Conservation (phyloP, 192 early-diverging fungal genomes). For the Backusella sp. region DNA sequence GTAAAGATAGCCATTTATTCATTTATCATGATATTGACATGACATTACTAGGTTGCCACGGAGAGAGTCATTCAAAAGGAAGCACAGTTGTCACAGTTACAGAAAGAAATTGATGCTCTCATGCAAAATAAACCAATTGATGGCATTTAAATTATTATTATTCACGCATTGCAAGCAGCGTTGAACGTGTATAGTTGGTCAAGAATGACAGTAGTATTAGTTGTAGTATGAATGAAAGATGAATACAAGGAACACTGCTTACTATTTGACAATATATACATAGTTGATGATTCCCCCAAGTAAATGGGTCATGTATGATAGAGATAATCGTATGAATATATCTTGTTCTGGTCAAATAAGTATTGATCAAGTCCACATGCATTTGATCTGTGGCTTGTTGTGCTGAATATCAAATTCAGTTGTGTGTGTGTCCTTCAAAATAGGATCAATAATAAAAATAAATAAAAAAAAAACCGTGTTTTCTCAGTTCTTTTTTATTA, state of each 20-base stretch:
- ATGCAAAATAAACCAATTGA: constrained; percentile 1
- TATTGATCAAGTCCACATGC: background rate
- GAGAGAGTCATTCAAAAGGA: background rate
- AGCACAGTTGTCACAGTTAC: background rate
- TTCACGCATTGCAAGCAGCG: no score
- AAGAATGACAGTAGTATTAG: no score
- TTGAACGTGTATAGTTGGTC: no score
- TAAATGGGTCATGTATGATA: no score
- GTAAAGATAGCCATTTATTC: background rate
- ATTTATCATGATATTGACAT: background rate
- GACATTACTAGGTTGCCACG: background rate
- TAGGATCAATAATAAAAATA: background rate
- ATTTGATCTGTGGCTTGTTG: background rate
- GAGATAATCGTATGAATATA: no score
- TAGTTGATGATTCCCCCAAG: no score
- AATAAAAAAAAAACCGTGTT: background rate
- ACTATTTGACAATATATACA: no score
- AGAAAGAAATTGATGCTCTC: background rate
- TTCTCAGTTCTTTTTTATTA: background rate
- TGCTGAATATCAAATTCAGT: background rate
- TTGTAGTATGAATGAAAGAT: no score
- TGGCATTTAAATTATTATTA: background rate
- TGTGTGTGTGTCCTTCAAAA: background rate
- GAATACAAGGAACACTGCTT: no score
- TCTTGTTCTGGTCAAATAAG: background rate